Percentiles rank a stretch among this genome's conserved stretches.
These are phyloP conservation scores for Russula sp. DNA, from an alignment of 768 basidiomycete genomes.

Conservation along the genomic window DNA sequence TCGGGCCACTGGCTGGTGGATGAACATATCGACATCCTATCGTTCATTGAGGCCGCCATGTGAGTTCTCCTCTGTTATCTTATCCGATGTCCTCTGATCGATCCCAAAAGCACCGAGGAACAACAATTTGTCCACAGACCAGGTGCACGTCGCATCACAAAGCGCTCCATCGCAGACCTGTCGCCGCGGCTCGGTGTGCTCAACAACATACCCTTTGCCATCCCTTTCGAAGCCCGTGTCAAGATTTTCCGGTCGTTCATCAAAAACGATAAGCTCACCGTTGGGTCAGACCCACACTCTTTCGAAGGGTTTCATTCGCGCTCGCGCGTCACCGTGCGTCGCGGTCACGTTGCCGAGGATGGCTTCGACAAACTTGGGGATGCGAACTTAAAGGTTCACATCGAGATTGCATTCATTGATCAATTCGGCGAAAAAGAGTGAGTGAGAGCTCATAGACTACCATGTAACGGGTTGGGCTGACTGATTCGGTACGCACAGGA, in stretches of 20 bases:
- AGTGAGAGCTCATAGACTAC: constrained; percentile 47
- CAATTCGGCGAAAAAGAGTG: constrained; percentile 86
- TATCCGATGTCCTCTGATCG: constrained; percentile 2
- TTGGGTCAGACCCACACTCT: constrained; percentile 19
- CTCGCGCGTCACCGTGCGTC: constrained; percentile 49
- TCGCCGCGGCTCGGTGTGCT: constrained; percentile 85
- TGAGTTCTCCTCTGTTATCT: constrained; percentile 34
- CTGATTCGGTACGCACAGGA: constrained; percentile 37
- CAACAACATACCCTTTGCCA: constrained; percentile 93
- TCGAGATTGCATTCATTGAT: constrained; percentile 91
- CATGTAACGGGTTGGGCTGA: not conserved
- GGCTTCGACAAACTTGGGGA: constrained; percentile 82
- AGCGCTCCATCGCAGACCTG: constrained; percentile 67
- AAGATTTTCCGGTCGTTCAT: constrained; percentile 86
- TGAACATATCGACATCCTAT: constrained; percentile 49
- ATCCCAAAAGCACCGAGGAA: constrained; percentile 55
- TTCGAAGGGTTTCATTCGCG: constrained; percentile 20
- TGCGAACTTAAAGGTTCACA: constrained; percentile 69
- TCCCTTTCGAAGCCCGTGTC: constrained; percentile 90
- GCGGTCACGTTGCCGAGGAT: constrained; percentile 79
- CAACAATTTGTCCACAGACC: constrained; percentile 38
- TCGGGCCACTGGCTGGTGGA: constrained; percentile 79
- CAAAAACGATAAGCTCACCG: constrained; percentile 45
- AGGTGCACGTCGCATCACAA: constrained; percentile 38
- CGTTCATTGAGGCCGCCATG: constrained; percentile 86